Evolutionary conservation across 768 basidiomycete species (phyloP).

Genomic region (Suillus brevipes): DNA sequence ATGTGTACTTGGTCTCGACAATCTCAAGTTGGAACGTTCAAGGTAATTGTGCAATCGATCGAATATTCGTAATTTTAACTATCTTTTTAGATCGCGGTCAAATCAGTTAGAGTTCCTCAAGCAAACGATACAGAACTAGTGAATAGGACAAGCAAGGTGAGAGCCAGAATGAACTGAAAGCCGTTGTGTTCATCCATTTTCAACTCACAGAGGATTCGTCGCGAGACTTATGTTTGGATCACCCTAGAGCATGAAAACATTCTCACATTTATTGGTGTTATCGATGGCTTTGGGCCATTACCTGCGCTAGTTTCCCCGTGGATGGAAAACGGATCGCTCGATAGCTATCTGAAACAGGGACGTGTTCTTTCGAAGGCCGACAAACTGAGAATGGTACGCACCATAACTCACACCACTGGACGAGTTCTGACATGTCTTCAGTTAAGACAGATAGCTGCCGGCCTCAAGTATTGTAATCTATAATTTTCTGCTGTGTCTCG

Average conservation of each 20-base stretch:
- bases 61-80: background rate
- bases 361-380: conserved; percentile 2
- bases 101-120: conserved; percentile 5
- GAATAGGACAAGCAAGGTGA: conserved; percentile 1
- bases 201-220: conserved; percentile 5
- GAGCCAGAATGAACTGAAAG: background rate
- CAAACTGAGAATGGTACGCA: conserved; percentile 18
- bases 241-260: conserved; percentile 17
- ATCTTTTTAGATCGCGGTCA: conserved; percentile 10
- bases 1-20: conserved; percentile 3
- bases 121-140: background rate
- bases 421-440: background rate
- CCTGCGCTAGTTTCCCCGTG: conserved; percentile 26
- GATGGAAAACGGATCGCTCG: conserved; percentile 32
- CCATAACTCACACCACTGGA: background rate
- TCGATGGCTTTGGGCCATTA: conserved; percentile 21
- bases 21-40: background rate
- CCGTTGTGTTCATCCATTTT: background rate
- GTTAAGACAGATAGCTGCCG: conserved; percentile 6
- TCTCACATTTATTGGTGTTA: conserved; percentile 19
- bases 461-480: conserved; percentile 8
- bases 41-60: background rate
- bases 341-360: conserved; percentile 24
- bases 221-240: conserved; percentile 10
- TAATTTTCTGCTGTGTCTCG: background rate